Evolutionary conservation across 148 eudicot species (phyloP), one percentile per base, ranked within the genome.

Genomic region (Rhododendron ovatum): DNA sequence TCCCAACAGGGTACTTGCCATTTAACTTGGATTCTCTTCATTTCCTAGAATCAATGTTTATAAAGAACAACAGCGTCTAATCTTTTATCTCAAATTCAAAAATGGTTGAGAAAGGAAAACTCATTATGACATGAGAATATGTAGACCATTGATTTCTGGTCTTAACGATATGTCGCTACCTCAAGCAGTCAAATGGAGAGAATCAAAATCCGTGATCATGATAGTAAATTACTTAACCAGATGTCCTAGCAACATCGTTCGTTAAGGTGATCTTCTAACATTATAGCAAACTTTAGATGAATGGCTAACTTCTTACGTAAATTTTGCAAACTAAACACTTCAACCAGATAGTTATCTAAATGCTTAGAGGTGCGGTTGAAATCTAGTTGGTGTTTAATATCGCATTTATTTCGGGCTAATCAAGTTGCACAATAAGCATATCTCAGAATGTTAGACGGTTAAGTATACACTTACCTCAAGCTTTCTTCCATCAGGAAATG

Each of bases 401-500:
- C 12, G 18, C 53, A 43, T 43, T 45, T 78, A 53, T 53, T 53
- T 53, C 5, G 57, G 57, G 20, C 57, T 53, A 53, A 14, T 7
- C 57, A 69, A 28, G 43, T 41, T n/a, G 61, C 20, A 83, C 4
- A 33, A 45, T 24, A 39, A 30, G 30, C 59, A 48, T 3, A 59
- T 59, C 12, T 55, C 26, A 8, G n/a, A 20, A 26, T 73, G 12
- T 18, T 45, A 8, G 3, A 59, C 33, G 75, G 45, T 45, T 20
- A 80, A 51, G 47, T 2, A 78, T 77, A 18, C 9, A 30, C 78
- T 12, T 92, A 97, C 99, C 99, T 97, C 99, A 5, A 95, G 93
- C 89, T 92, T 95, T 69, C 86, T 93, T n/a, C 99, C 98, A 91
- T 95, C 95, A 81, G 98, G 93, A 85, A 95, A 92, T 50, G 94